These are phyloP conservation scores for Paxillus rubicundulus DNA, from an alignment of 768 basidiomycete genomes.

Conservation along the genomic window DNA sequence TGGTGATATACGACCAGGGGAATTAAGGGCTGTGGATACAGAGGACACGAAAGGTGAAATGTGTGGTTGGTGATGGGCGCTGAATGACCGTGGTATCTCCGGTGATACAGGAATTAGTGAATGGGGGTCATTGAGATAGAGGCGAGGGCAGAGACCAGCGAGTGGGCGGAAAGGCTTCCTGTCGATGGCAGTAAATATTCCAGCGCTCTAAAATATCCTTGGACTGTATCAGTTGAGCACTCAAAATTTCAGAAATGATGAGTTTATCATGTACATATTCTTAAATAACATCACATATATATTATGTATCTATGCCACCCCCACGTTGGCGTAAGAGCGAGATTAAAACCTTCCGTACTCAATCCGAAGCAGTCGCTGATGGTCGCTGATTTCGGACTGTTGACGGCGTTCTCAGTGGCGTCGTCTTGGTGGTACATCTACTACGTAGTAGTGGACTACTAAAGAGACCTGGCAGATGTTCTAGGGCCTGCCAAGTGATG, in stretches of 20 bases:
- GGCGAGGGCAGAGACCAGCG: neutral
- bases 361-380: too few species aligned
- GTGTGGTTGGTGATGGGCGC: neutral
- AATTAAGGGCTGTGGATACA: constrained; percentile 8
- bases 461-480: neutral
- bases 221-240: neutral
- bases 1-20: constrained; percentile 16
- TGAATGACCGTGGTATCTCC: neutral
- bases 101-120: too few species aligned
- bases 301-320: too few species aligned
- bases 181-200: neutral
- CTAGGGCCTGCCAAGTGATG: neutral
- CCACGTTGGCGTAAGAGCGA: too few species aligned
- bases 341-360: too few species aligned
- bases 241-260: too few species aligned
- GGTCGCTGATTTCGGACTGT: too few species aligned
- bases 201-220: neutral
- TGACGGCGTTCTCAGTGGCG: too few species aligned
- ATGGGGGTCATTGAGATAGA: neutral
- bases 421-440: neutral
- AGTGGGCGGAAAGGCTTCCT: too few species aligned
- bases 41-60: neutral
- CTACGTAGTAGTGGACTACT: too few species aligned
- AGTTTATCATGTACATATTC: too few species aligned
- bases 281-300: too few species aligned